Conservation (phyloP, 75 land plant species). For the Picea sitchensis region DNA sequence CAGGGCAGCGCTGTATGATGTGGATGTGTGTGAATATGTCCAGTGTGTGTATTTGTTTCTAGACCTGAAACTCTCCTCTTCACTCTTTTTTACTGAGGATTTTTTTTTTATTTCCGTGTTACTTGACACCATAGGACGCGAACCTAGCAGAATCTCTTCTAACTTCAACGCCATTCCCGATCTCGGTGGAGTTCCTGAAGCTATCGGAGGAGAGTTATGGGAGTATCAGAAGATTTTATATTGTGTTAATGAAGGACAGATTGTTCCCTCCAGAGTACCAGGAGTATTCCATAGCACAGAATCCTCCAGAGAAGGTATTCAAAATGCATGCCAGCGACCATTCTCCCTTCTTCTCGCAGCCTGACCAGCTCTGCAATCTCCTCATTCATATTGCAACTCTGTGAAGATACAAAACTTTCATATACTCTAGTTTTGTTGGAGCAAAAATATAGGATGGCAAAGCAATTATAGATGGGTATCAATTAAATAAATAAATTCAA, state of each 20-base stretch:
- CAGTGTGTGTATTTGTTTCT: too few relatives aligned
- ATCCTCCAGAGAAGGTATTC: conserved; percentile 26
- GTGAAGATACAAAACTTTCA: too few relatives aligned
- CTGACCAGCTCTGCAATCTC: conserved; percentile 10
- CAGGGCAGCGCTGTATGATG: too few relatives aligned
- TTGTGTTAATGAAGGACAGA: conserved; percentile 18
- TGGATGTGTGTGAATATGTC: neutral
- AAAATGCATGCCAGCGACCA: conserved; percentile 20
- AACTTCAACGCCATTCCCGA: conserved; percentile 10
- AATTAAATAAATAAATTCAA: too few relatives aligned
- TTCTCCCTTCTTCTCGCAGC: conserved; percentile 22
- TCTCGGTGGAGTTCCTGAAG: conserved; percentile 10
- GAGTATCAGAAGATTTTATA: conserved; percentile 15
- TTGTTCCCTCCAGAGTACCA: conserved; percentile 6
- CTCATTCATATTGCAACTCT: conserved; percentile 5
- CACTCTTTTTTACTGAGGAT: too few relatives aligned
- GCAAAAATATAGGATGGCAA: too few relatives aligned
- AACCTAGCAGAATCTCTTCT: conserved; percentile 10
- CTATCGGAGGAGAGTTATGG: conserved; percentile 22
- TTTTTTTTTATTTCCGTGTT: too few relatives aligned
- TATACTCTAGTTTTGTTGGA: too few relatives aligned
- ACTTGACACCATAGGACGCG: neutral
- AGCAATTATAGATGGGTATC: too few relatives aligned
- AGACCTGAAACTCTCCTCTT: too few relatives aligned
- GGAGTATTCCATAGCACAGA: conserved; percentile 13